Evolutionary conservation across 805 yeast species (phyloP).

Genomic region (Saccharomycopsis synnaedendra): DNA sequence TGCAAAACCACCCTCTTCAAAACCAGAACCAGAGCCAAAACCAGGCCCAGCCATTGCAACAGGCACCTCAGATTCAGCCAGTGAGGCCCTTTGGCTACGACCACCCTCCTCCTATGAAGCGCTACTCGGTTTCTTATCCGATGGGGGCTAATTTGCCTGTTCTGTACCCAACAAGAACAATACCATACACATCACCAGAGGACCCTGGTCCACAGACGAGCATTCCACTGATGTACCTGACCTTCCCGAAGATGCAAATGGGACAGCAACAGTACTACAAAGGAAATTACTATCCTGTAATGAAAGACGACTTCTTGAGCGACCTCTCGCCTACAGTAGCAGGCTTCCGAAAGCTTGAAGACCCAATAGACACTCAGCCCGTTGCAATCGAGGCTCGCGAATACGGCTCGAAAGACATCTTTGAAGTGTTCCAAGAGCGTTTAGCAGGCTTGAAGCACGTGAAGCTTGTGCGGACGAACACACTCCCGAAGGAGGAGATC

Average conservation of each 20-base stretch:
- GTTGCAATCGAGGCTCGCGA: constrained; percentile 1
- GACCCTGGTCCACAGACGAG: background rate
- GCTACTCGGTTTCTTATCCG: constrained; percentile 1
- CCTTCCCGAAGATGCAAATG: no score
- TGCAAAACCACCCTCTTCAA: background rate
- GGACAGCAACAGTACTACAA: background rate
- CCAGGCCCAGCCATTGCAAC: background rate
- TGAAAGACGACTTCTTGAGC: background rate
- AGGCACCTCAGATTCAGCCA: no score
- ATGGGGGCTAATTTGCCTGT: constrained; percentile 1
- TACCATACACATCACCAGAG: background rate
- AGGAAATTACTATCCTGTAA: background rate
- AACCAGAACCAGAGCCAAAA: background rate
- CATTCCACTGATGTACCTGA: background rate
- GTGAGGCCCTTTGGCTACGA: no score
- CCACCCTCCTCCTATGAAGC: background rate
- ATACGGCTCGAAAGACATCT: constrained; percentile 3
- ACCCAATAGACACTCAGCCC: constrained; percentile 2
- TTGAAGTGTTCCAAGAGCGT: constrained; percentile 2
- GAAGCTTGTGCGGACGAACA: constrained; percentile 14
- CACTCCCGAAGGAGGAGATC: constrained; percentile 15
- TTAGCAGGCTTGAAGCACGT: constrained; percentile 7
- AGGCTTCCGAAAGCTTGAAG: constrained; percentile 3
- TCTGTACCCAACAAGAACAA: background rate
- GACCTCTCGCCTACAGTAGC: constrained; percentile 10